phyloP scores from a whole-genome alignment of 768 basidiomycete species.

The Pisolithus orientalis region DNA sequence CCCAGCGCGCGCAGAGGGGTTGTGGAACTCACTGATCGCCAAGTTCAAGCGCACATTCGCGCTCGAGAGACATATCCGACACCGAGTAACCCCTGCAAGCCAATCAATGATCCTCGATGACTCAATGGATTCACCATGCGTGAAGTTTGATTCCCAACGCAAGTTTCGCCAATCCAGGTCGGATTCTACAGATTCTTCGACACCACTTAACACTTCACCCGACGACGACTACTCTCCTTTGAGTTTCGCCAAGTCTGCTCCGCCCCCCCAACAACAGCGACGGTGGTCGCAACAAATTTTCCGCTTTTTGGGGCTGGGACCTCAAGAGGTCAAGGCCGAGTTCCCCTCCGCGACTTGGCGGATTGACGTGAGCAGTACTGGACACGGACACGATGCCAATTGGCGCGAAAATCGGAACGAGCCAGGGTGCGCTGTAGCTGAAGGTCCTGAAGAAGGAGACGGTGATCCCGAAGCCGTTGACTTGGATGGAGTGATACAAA shows the following conservation, averaged over 20 bases:
- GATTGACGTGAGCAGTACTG: constrained; percentile 20
- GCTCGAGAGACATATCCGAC: constrained; percentile 8
- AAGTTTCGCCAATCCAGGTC: constrained; percentile 12
- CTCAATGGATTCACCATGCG: constrained; percentile 11
- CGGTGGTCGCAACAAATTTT: constrained; percentile 17
- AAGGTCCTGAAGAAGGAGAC: constrained; percentile 7
- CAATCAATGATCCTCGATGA: constrained; percentile 16
- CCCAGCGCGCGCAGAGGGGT: constrained; percentile 2
- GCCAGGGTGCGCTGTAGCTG: constrained; percentile 5
- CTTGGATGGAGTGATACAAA: constrained; percentile 10
- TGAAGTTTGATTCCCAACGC: neutral
- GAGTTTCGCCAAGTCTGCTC: neutral
- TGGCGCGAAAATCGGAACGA: constrained; percentile 4
- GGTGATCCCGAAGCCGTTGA: neutral
- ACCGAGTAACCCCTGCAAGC: constrained; percentile 9
- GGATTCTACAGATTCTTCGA: constrained; percentile 23
- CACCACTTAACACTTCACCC: constrained; percentile 14
- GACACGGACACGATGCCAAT: constrained; percentile 11
- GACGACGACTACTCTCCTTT: constrained; percentile 9
- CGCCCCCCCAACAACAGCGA: constrained; percentile 3
- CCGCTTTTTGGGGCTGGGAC: constrained; percentile 18
- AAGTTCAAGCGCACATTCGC: constrained; percentile 12
- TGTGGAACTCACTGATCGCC: constrained; percentile 9
- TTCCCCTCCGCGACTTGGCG: constrained; percentile 17
- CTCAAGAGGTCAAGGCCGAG: constrained; percentile 17